A percentile compares a stretch with the other conserved stretches of the same genome.
Conservation (phyloP, 2,329 filamentous ascomycete species). For the Aspergillus sp. region DNA sequence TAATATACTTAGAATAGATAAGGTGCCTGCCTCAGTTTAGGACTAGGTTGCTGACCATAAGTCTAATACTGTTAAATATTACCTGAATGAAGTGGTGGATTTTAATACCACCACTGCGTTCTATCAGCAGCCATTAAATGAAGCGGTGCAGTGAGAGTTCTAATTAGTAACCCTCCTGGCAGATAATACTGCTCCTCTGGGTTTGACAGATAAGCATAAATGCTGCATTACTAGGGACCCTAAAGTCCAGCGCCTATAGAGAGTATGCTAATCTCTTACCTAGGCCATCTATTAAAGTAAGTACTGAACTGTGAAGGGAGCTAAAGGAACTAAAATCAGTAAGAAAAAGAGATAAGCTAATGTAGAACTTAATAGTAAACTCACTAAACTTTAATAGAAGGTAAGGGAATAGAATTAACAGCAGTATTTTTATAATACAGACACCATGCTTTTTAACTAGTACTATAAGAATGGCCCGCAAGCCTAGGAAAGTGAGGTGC, state of each 20-base stretch:
- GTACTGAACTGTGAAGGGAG: conserved; percentile 5
- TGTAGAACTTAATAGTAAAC: conserved; percentile 6
- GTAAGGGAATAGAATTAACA: conserved; percentile 10
- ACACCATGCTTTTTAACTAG: conserved; percentile 17
- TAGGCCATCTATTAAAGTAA: conserved; percentile 2
- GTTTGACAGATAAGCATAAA: conserved; percentile 8
- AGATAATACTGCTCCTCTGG: conserved; percentile 8
- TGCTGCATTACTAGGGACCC: conserved; percentile 1
- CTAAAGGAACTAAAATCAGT: conserved; percentile 1
- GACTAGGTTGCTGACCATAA: conserved; percentile 17
- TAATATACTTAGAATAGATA: conserved; percentile 6
- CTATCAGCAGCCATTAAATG: conserved; percentile 9
- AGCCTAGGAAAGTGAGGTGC: not conserved
- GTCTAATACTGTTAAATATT: conserved; percentile 17
- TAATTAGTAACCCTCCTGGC: conserved; percentile 7
- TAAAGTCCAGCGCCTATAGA: conserved; percentile 2
- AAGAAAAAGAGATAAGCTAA: conserved; percentile 9
- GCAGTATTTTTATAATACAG: conserved; percentile 14
- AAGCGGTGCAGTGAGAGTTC: conserved; percentile 10
- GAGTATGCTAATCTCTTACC: conserved; percentile 3
- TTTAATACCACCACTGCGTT: conserved; percentile 13
- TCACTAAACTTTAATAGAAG: conserved; percentile 6
- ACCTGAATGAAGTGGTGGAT: conserved; percentile 12
- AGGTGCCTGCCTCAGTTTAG: conserved; percentile 10
- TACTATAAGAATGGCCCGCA: conserved; percentile 3